Conservation (phyloP, 2,329 filamentous ascomycete species). For the Colletotrichum tanaceti region DNA sequence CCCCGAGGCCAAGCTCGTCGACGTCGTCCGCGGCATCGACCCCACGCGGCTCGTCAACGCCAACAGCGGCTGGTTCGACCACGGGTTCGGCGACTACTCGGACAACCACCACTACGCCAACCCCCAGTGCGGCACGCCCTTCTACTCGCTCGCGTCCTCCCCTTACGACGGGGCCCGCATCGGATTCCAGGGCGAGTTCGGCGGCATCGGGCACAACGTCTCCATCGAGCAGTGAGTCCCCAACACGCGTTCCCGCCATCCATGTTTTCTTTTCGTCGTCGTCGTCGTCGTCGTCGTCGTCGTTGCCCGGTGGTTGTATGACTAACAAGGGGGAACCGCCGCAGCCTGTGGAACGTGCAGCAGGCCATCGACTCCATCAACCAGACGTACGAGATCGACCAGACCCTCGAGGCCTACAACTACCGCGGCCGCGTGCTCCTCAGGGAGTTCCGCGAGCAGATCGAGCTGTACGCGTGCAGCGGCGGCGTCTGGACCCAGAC, state of each 20-base stretch:
- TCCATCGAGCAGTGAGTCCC: constrained; percentile 68
- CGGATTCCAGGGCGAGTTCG: constrained; percentile 78
- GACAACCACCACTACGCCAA: constrained; percentile 80
- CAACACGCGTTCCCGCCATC: no score
- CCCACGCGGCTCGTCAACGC: constrained; percentile 73
- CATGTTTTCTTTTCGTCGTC: neutral
- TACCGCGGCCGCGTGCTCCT: constrained; percentile 72
- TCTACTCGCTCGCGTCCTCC: constrained; percentile 67
- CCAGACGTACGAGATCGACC: constrained; percentile 75
- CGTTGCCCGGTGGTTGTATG: accelerated
- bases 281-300: no score
- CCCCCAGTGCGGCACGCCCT: constrained; percentile 77
- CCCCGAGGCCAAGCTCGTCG: constrained; percentile 68
- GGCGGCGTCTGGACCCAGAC: constrained; percentile 80
- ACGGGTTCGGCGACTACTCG: constrained; percentile 74
- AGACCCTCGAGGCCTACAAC: constrained; percentile 71
- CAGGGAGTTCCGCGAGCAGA: constrained; percentile 70
- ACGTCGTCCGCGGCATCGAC: constrained; percentile 67
- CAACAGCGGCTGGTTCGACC: constrained; percentile 74
- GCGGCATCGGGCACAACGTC: constrained; percentile 74
- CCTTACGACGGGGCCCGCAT: constrained; percentile 71
- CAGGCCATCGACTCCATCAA: constrained; percentile 69
- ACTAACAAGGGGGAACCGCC: neutral
- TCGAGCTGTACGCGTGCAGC: constrained; percentile 71
- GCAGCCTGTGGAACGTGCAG: constrained; percentile 72